phyloP scores from a whole-genome alignment of 2,329 filamentous ascomycete genomes.

The Botrytis medusae region DNA sequence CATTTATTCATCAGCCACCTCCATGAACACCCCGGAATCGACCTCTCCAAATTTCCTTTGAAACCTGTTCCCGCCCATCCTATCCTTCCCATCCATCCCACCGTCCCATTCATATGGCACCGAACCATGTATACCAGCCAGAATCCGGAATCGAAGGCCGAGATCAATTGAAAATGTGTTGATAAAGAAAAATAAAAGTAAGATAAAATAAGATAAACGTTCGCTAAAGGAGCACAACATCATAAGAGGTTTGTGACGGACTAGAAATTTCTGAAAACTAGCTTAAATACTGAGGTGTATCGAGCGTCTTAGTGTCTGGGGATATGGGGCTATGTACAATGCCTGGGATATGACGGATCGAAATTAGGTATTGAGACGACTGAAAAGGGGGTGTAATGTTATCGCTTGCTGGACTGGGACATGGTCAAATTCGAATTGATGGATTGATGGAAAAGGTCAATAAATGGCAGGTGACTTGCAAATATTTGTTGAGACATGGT shows the following conservation, averaged over 20 bases:
- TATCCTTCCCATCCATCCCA: not conserved
- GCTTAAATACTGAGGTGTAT: not conserved
- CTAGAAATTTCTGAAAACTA: conserved; percentile 6
- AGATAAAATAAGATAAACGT: not conserved
- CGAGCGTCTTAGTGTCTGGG: not conserved
- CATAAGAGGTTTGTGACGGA: not conserved
- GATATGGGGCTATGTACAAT: conserved; percentile 14
- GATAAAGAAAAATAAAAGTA: not conserved
- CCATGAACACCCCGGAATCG: not conserved
- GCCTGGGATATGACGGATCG: not conserved
- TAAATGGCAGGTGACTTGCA: not conserved
- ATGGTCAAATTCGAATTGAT: not conserved
- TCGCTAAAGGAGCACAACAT: conserved; percentile 6
- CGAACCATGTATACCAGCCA: not conserved
- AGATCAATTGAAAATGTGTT: not conserved
- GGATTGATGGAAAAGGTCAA: not conserved
- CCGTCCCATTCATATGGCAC: not conserved
- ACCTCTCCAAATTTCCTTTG: conserved; percentile 4
- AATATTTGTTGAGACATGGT: not conserved
- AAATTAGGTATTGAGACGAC: not conserved
- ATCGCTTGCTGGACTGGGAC: not conserved
- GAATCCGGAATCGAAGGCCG: not conserved
- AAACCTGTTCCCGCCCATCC: not conserved
- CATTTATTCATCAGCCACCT: not conserved
- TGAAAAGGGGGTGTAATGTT: not conserved